Evolutionary conservation across 176 grass and related monocot species (phyloP), one percentile per base, ranked within the genome.

Genomic region (Aegilops bicornis): DNA sequence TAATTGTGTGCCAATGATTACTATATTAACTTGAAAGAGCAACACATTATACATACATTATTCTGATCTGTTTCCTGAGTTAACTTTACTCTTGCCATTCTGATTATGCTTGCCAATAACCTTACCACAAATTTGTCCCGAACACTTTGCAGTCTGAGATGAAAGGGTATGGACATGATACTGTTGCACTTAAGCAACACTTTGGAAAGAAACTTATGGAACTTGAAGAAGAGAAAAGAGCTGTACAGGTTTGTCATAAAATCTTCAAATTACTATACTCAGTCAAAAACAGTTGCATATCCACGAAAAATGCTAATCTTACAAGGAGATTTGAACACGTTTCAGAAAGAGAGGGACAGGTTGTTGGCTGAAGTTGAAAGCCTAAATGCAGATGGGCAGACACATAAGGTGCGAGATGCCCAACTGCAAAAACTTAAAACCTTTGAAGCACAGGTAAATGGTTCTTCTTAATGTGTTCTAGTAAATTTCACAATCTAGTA

Each of bases 131-230:
- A 1, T 88, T 83, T 24, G n/a, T 84, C 79, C 65, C 27, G 72
- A 63, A 75, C 33, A 13, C 40, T 87, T 14, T 92, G 86, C 90
- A 99, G 97, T 94, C 94, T 69, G 94, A 99, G 90, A 99, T 97
- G 90, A 99, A 94, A 97, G 90, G 91, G 94, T 93, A 92, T 85
- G 97, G 97, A 87, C 90, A 86, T 74, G 92, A 99, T 80, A 93
- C 94, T 24, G 76, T 97, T 87, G 94, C 90, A 71, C 94, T 99
- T 76, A 99, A 97, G 68, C 92, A 99, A 67, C 97, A 99, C 80
- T 99, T 97, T 6, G 88, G 90, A 65, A 99, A 94, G 91, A 99
- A 99, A 88, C 87, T 99, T 82, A 93, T 89, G 90, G 97, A 97
- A 47, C 92, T 99, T 64, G 97, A 99, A 87, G 97, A 97, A 79